Evolutionary conservation across 805 yeast genomes (phyloP), one percentile per base, ranked within the genome.

Genomic region (Lipomyces kockii): DNA sequence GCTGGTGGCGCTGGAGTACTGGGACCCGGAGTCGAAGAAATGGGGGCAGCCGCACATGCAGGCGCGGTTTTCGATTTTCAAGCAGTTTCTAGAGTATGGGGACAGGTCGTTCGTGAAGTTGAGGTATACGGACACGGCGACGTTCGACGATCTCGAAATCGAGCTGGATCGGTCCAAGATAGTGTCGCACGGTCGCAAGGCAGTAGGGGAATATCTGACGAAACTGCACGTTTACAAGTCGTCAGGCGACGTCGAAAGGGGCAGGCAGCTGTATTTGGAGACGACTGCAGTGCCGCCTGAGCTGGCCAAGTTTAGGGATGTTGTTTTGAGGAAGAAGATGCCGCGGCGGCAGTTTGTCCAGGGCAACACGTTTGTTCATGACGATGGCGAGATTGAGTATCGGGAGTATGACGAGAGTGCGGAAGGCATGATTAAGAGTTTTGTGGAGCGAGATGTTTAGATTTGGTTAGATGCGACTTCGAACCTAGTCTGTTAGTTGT

Each of bases 1-100:
- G 66, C 81, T 92, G 60, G 75, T 89, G 46, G 94, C 90, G 7
- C 83, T 92, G 75, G 97, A 92, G 78, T 90, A 84, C 77, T 92
- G 96, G 92, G 97, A 92, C 78, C 97, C 97, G 52, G 79, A 79
- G 57, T 84, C 91, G 35, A 80, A 82, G 58, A 91, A 91, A 79
- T 92, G 97, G 97, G 97, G 97, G 37, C 97, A 92, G 80, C 88
- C 97, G 14, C 97, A 92, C 77, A 91, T 91, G 92, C 97, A 91
- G 80, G 97, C 97, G 2, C 83, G 97, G 78, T 92, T 84, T 79
- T 91, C 95, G 39, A 91, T 92, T 72, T 83, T 90, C 83, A 90
- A 90, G 80, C 84, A 88, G 14, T 87, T 90, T 76, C 79, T 89
- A 74, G 83, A 86, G 63, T 88, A 92, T 0, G 87, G 89, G 35